phyloP scores from a whole-genome alignment of 2,329 filamentous ascomycete species.

The Ophiostoma perfectum region DNA sequence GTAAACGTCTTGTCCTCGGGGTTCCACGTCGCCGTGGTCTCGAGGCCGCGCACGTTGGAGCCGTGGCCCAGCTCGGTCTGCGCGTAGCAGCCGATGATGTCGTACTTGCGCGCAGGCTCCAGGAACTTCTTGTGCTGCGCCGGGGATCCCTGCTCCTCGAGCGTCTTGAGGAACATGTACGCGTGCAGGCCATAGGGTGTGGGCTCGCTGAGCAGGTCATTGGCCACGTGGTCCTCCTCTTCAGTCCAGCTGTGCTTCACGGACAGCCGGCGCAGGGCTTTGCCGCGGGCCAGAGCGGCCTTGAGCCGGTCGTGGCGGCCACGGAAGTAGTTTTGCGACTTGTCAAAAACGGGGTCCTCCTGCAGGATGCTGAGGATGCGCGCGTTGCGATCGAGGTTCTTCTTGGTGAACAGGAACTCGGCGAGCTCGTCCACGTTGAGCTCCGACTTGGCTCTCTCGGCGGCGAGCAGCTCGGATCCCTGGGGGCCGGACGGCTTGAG shows the following conservation, averaged over 20 bases:
- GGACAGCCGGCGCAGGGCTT: slow-evolving; percentile 62
- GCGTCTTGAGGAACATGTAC: slow-evolving; percentile 48
- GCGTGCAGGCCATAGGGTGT: slow-evolving; percentile 67
- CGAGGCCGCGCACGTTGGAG: slow-evolving; percentile 67
- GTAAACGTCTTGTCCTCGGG: slow-evolving; percentile 67
- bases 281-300: slow-evolving; percentile 62
- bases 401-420: slow-evolving; percentile 63
- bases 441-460: slow-evolving; percentile 62
- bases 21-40: slow-evolving; percentile 71
- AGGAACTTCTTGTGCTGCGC: slow-evolving; percentile 71
- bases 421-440: slow-evolving; percentile 63
- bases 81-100: slow-evolving; percentile 73
- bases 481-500: slow-evolving; percentile 52
- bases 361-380: slow-evolving; percentile 60
- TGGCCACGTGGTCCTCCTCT: slow-evolving; percentile 60
- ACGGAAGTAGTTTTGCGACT: slow-evolving; percentile 70
- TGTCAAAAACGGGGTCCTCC: slow-evolving; percentile 67
- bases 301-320: slow-evolving; percentile 65
- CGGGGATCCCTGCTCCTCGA: slow-evolving; percentile 64
- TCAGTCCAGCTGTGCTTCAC: slow-evolving; percentile 61
- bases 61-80: slow-evolving; percentile 78
- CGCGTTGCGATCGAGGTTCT: slow-evolving; percentile 55
- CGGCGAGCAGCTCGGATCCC: slow-evolving; percentile 61
- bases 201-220: slow-evolving; percentile 66
- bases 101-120: slow-evolving; percentile 61